These are phyloP conservation scores for Leishmania amazonensis DNA, from an alignment of 208 protist species.

Conservation along the genomic window DNA sequence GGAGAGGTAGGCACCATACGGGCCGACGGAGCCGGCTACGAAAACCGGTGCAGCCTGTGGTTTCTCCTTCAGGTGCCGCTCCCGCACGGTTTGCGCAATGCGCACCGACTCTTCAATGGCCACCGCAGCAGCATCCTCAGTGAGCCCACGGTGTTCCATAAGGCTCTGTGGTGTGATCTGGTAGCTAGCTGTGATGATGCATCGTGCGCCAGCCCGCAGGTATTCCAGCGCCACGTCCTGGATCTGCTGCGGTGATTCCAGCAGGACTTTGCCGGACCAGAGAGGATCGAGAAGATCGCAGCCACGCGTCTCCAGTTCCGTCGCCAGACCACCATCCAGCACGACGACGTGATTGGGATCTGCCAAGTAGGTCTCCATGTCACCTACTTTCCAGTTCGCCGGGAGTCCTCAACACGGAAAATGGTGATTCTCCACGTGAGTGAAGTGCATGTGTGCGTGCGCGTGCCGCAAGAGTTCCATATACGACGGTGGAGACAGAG, in stretches of 20 bases:
- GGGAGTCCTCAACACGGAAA: not conserved
- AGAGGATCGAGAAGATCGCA: constrained; percentile 55
- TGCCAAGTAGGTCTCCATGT: constrained; percentile 33
- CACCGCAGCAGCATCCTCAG: constrained; percentile 29
- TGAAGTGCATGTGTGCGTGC: constrained; percentile 5
- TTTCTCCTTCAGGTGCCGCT: constrained; percentile 9
- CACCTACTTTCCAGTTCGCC: not conserved
- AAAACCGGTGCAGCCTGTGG: constrained; percentile 31
- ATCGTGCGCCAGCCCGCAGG: constrained; percentile 45
- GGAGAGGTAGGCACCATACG: constrained; percentile 65
- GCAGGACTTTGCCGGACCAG: constrained; percentile 64
- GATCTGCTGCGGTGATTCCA: constrained; percentile 44
- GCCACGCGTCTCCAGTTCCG: constrained; percentile 51
- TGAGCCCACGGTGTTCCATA: constrained; percentile 40
- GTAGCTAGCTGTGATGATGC: constrained; percentile 71
- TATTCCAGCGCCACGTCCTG: constrained; percentile 41
- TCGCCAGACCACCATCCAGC: constrained; percentile 64
- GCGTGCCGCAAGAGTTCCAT: not conserved
- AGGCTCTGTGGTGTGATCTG: constrained; percentile 52
- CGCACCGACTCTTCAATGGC: constrained; percentile 42
- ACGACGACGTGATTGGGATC: constrained; percentile 40
- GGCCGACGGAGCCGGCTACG: constrained; percentile 63
- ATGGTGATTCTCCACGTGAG: not conserved
- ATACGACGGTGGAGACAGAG: not conserved
- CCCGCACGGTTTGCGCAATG: constrained; percentile 38